Base-by-base conservation (phyloP, 108 stramenopile genomes). In the Cyclotella sp. region DNA sequence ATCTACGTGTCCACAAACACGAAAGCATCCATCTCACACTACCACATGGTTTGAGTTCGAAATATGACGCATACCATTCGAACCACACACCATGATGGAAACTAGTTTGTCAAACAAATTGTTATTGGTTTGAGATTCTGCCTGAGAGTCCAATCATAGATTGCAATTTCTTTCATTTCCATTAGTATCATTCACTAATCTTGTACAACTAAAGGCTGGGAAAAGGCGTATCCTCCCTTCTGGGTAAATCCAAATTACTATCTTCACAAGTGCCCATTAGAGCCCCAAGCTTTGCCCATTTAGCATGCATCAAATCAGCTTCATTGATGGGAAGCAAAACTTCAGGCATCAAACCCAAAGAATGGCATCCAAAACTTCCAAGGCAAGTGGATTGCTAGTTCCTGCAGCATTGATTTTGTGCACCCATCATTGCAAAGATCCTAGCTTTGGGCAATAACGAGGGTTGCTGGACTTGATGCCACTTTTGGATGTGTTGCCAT, bases 341-440 rank as follows among this genome's bases (percentile, higher is more conserved):
- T 52, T 70, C 69, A 11, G 69, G 60, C 22, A 59, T 55, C 9
- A 70, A 16, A 77, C 49, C 39, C 78, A 65, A 40, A 79, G 78
- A 34, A 79, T 75, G 19, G 52, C 73, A 67, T 79, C 73, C 12
- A 73, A 22, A 9, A 75, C 67, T 15, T 61, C 73, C 21, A 77
- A 40, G 42, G 73, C 73, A 19, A 75, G 9, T 40, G 70, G 49
- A 41, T 79, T 51, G 7, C 44, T 22, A 18, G 73, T 75, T 41
- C 67, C 73, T 29, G 67, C 78, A 22, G 73, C 78, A 75, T 75
- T 73, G n/a, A 74, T 16, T 58, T 75, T 43, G 16, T 67, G 45
- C 3, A 79, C 78, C 78, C 78, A 79, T 9, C 78, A 21, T 46
- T 79, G 78, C 22, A 79, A 43, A 9, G 78, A 65, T 44, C 78